phyloP scores from a whole-genome alignment of 148 eudicot species.

The Arbutus unedo region DNA sequence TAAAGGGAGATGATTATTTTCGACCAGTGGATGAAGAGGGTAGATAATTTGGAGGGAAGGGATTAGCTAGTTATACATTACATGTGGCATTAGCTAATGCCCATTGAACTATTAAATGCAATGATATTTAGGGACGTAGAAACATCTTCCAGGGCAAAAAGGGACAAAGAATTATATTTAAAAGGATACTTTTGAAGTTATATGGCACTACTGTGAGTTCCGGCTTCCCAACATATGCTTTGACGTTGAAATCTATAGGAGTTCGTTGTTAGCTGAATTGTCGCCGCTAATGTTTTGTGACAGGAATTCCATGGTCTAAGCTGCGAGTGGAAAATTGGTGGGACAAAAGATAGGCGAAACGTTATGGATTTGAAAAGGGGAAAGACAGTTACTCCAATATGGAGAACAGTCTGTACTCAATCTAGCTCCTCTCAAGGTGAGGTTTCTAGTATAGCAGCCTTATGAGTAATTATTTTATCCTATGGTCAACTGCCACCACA shows the following conservation, averaged over 20 bases:
- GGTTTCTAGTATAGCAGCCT: not conserved
- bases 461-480: not conserved
- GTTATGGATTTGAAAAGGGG: conserved; percentile 27
- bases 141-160: not conserved
- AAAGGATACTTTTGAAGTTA: not conserved
- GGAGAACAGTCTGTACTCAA: conserved; percentile 31
- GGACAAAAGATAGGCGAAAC: conserved; percentile 9
- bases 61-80: not conserved
- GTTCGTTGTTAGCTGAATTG: not conserved
- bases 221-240: not conserved
- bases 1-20: not conserved
- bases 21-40: not conserved
- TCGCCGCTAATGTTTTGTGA: not conserved
- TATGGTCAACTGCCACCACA: not conserved
- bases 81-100: not conserved
- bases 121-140: not conserved
- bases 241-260: not conserved
- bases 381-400: conserved; percentile 10
- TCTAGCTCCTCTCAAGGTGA: conserved; percentile 17
- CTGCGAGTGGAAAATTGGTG: conserved; percentile 6
- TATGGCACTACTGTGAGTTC: not conserved
- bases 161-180: not conserved
- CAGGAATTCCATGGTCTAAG: conserved; percentile 22
- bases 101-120: not conserved
- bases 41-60: not conserved